phyloP scores from a whole-genome alignment of 352 stramenopile species.

The Plasmopara muralis region DNA sequence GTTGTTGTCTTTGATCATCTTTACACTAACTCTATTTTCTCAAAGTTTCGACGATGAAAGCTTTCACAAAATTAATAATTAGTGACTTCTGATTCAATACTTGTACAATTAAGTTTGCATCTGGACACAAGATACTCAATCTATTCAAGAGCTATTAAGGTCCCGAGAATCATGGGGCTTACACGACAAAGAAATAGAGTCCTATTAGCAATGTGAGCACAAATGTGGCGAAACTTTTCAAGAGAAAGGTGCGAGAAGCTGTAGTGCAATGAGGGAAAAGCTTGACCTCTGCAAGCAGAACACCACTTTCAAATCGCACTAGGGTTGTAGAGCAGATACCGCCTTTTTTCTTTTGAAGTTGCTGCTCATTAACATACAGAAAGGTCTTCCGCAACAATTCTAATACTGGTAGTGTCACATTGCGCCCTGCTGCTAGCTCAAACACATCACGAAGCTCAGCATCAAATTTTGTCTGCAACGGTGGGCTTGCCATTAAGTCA shows the following conservation, averaged over 20 bases:
- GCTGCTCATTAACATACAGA: conserved; percentile 16
- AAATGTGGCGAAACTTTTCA: conserved; percentile 63
- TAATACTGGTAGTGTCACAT: conserved; percentile 39
- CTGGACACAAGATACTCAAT: too few relatives aligned
- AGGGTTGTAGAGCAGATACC: conserved; percentile 7
- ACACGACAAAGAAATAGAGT: conserved; percentile 40
- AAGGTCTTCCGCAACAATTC: conserved; percentile 44
- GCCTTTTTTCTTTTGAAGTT: conserved; percentile 18
- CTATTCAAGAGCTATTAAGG: too few relatives aligned
- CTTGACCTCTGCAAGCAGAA: conserved; percentile 43
- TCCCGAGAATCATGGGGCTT: conserved; percentile 4
- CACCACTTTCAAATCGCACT: conserved; percentile 35
- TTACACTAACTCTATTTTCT: too few relatives aligned
- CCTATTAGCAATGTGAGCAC: conserved; percentile 50
- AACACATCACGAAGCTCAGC: conserved; percentile 73
- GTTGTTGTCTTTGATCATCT: too few relatives aligned
- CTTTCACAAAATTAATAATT: too few relatives aligned
- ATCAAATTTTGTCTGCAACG: conserved; percentile 46
- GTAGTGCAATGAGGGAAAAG: conserved; percentile 36
- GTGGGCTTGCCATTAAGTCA: conserved; percentile 38
- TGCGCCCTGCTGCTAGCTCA: conserved; percentile 45
- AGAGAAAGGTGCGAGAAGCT: conserved; percentile 53
- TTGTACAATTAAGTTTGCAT: too few relatives aligned
- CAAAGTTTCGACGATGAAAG: too few relatives aligned
- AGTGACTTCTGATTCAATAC: too few relatives aligned